These are phyloP conservation scores for Phytopythium vexans DNA, from an alignment of 352 stramenopile genomes.

Conservation along the genomic window DNA sequence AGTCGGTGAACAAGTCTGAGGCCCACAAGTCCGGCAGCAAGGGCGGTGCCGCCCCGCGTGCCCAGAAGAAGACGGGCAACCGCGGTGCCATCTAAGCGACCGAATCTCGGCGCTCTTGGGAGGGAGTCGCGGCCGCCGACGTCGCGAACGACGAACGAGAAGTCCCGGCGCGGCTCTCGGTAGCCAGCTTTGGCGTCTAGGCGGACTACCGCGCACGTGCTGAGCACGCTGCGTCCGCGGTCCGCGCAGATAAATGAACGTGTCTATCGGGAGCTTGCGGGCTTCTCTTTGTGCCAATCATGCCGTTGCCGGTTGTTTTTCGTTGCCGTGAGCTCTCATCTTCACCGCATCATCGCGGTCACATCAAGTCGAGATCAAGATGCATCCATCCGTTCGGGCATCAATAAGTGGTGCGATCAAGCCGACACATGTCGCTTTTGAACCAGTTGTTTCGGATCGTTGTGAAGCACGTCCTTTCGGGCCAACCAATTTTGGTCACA, in stretches of 20 bases:
- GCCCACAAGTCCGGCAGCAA: slow-evolving; percentile 59
- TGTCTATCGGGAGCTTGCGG: slow-evolving; percentile 9
- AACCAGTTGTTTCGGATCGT: background rate
- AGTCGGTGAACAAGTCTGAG: slow-evolving; percentile 55
- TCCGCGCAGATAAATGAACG: background rate
- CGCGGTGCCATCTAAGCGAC: slow-evolving; percentile 81
- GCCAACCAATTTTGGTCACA: background rate
- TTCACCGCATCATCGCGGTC: too few species aligned
- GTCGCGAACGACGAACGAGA: background rate
- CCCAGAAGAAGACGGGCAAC: slow-evolving; percentile 89
- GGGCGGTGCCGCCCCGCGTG: slow-evolving; percentile 58
- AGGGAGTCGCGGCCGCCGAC: slow-evolving; percentile 7
- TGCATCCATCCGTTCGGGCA: background rate
- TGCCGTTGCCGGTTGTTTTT: background rate
- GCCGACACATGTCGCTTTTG: background rate
- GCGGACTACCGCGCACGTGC: too few species aligned
- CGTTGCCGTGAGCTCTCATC: too few species aligned
- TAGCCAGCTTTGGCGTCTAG: too few species aligned
- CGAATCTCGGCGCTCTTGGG: slow-evolving; percentile 16
- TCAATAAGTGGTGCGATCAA: background rate
- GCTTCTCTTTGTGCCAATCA: slow-evolving; percentile 10
- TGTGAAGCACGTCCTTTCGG: slow-evolving; percentile 3
- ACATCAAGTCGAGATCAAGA: background rate
- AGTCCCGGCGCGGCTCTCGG: background rate
- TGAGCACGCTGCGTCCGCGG: too few species aligned